Conservation (phyloP, 495 filamentous ascomycete species). For the Hypoxylon perforatum region DNA sequence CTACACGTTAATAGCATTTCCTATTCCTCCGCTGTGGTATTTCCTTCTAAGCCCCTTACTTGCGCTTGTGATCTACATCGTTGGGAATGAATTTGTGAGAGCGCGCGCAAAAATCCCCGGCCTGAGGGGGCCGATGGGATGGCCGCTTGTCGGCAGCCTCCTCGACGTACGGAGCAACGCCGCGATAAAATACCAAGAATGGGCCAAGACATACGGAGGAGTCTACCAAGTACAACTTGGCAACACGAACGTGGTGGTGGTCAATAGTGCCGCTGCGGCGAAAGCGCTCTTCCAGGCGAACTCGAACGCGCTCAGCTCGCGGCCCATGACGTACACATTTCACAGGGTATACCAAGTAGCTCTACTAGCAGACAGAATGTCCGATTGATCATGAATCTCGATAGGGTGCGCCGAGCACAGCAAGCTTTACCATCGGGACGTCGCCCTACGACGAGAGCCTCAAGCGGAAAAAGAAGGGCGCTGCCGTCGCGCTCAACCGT, state of each 20-base stretch:
- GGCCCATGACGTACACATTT: slow-evolving; percentile 71
- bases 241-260: slow-evolving; percentile 68
- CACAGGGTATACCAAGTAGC: slow-evolving; percentile 58
- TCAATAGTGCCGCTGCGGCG: slow-evolving; percentile 66
- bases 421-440: slow-evolving; percentile 71
- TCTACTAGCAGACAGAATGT: neutral
- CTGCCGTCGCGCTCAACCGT: slow-evolving; percentile 70
- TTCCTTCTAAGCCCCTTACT: neutral
- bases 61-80: slow-evolving; percentile 49
- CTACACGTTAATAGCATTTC: neutral
- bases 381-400: neutral
- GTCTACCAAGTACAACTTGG: slow-evolving; percentile 73
- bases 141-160: slow-evolving; percentile 70
- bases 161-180: slow-evolving; percentile 66
- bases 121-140: slow-evolving; percentile 64
- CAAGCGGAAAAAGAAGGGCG: slow-evolving; percentile 70
- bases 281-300: slow-evolving; percentile 67
- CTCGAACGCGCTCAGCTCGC: slow-evolving; percentile 61
- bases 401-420: slow-evolving; percentile 68
- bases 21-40: neutral
- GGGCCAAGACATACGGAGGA: slow-evolving; percentile 65
- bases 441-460: slow-evolving; percentile 69
- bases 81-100: slow-evolving; percentile 63
- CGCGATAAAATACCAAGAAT: slow-evolving; percentile 67
- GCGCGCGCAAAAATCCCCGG: slow-evolving; percentile 57